Base-by-base conservation (phyloP, 2,329 filamentous ascomycete genomes). In the Claviceps capensis region DNA sequence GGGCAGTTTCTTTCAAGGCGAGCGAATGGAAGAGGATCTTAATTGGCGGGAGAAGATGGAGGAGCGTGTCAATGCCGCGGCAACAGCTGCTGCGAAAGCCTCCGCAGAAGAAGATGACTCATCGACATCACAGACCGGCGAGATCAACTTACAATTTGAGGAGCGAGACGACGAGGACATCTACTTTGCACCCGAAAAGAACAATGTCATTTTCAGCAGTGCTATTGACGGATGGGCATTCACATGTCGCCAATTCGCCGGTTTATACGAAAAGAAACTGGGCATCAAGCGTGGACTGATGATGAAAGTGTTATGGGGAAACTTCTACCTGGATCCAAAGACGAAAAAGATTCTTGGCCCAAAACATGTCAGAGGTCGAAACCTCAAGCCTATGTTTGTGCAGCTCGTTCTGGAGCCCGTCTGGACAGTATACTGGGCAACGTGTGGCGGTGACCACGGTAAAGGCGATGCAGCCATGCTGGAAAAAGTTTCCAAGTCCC, bases 181-280 rank as follows among this genome's bases (percentile, higher is more conserved):
- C 26, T 98, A 98, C 67, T 98, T 98, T 69, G 88, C 93, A 0
- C 93, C 93, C 0, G 93, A 98, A 64, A 95, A 91, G 69, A 96
- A 96, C 67, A 98, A 98, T 63, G 93, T 98, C 66, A 97, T 98
- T 57, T 98, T 98, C 67, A 89, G 88, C 72, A 97, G 91, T 65
- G 93, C 93, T 54, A 85, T 95, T 52, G 93, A 98, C 64, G 93
- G 93, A n/a, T 98, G 93, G 93, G 93, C 93, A 2, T 98, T 98
- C 62, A 98, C 93, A 0, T 84, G 95, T 48, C 81, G 89, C 49
- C 93, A 98, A 62, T 98, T 98, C 65, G 90, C 93, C 17, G 81
- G 81, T 40, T 72, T 97, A 30, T 98, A 97, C 63, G 91, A 97
- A 69, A 95, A 90, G 73, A 98, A 98, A 67, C 78, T 98, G 6